Evolutionary conservation across 768 basidiomycete genomes (phyloP), one percentile per base, ranked within the genome.

Genomic region (Boletus sp.): DNA sequence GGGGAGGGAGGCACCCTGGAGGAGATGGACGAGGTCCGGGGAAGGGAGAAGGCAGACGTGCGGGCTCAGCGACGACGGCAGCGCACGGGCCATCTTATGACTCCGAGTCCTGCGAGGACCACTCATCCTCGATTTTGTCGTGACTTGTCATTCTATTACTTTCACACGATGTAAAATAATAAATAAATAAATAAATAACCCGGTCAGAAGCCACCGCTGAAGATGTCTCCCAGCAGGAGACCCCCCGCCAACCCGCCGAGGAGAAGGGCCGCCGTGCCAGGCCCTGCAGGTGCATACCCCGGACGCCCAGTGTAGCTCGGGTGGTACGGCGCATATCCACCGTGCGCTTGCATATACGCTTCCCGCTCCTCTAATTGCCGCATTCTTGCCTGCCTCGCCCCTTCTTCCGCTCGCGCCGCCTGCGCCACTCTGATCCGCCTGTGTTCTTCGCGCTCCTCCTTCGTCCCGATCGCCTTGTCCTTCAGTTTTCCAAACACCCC

Each of bases 21-120:
- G 72, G 34, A 90, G 76, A 33, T 82, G 77, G 46, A 73, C 70
- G 32, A 93, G 79, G 72, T 93, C 90, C 39, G 79, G 77, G 0
- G 90, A 90, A 1, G 85, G 76, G 34, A 89, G 62, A 15, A 91
- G 76, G 61, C 88, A 89, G 60, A 92, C 78, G 65, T 93, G 91
- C 7, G 91, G 91, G 65, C 88, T 87, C 61, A 93, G 74, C 38
- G 91, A 93, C 47, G 78, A 75, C 4, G 91, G 90, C 38, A 93
- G 64, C 39, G 73, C 70, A 21, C 78, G 78, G 45, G 81, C 70
- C 79, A 82, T 83, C 56, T 61, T 65, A 5, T 47, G n/a, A n/a
- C n/a, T n/a, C n/a, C n/a, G n/a, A 1, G 3, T 25, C 25, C 23
- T 14, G 27, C 19, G 33, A 51, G 25, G n/a, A 50, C 5, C 3